phyloP scores from a whole-genome alignment of 2,329 filamentous ascomycete species.

The Corinectria fuckeliana region DNA sequence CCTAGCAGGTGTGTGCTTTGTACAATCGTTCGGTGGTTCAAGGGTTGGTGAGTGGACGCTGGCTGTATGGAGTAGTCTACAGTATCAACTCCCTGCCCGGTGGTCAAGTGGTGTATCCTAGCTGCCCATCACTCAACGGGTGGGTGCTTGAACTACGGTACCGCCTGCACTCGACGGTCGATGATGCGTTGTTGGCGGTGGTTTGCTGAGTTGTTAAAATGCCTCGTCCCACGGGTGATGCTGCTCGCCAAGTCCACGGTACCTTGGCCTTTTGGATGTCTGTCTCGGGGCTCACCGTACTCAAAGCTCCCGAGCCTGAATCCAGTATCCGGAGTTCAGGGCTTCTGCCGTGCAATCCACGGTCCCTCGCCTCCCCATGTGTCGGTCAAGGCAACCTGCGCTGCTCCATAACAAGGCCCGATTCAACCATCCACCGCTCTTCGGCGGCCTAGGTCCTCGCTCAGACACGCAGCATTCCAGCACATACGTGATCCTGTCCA shows the following conservation, averaged over 20 bases:
- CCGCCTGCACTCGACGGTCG: neutral
- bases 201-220: neutral
- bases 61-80: neutral
- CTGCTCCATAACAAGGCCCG: neutral
- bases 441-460: neutral
- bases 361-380: neutral
- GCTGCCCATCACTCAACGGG: too few species aligned
- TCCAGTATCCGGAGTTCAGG: neutral
- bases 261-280: neutral
- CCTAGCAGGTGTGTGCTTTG: too few species aligned
- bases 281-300: too few species aligned
- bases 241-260: neutral
- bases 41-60: neutral
- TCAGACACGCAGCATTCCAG: too few species aligned
- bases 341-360: too few species aligned
- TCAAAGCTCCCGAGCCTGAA: too few species aligned
- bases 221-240: neutral
- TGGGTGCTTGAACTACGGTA: neutral
- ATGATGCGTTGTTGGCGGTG: neutral
- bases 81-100: too few species aligned
- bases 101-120: too few species aligned
- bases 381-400: slow-evolving; percentile 4
- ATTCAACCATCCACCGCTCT: neutral
- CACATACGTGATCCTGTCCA: too few species aligned
- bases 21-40: neutral